Base-by-base conservation (phyloP, 768 basidiomycete genomes). In the Postia placenta region DNA sequence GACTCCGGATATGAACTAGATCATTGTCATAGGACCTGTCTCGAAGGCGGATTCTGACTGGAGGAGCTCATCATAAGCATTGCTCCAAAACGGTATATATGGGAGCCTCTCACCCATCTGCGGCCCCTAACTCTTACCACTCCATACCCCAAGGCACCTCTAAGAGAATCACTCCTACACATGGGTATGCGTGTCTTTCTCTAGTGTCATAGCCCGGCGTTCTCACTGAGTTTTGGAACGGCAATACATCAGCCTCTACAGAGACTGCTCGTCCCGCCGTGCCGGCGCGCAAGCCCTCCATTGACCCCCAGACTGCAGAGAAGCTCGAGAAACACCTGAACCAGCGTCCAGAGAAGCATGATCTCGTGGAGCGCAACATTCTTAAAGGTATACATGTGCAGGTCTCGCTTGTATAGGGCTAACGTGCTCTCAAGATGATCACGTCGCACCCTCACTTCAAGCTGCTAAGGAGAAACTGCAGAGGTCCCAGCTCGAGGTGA, bases 361-460 rank as follows among this genome's bases (percentile, higher is more conserved):
- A 83, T 38, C 70, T 87, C 38, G 71, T 85, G 51, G 79, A 82
- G 27, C 75, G 80, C 53, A 84, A 83, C 61, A 85, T 87, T 52
- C 73, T 87, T 51, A 85, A 86, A 65, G 81, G 82, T 76, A 44
- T 49, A 66, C 57, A 27, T 25, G 17, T 40, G 22, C 7, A 33
- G 23, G 26, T 15, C 22, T 14, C 28, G 25, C n/a, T 23, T 20
- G 15, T 19, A 24, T 39, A n/a, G 5, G 15, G 6, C 30, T 19
- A 11, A 43, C 17, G 36, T 36, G 3, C 51, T 14, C 17, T 9
- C 1, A 55, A 87, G 84, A 83, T 51, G 79, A 81, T 57, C 80
- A 74, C 25, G 73, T 85, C 44, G 74, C 82, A 17, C 79, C 84
- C 9, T 71, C 78, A 5, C 64, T 83, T 43, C 72, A 80, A 51